Percentiles rank a stretch among this genome's conserved stretches.
Evolutionary conservation across 2,329 filamentous ascomycete species (phyloP).

Genomic region (Chaetomium sp.): DNA sequence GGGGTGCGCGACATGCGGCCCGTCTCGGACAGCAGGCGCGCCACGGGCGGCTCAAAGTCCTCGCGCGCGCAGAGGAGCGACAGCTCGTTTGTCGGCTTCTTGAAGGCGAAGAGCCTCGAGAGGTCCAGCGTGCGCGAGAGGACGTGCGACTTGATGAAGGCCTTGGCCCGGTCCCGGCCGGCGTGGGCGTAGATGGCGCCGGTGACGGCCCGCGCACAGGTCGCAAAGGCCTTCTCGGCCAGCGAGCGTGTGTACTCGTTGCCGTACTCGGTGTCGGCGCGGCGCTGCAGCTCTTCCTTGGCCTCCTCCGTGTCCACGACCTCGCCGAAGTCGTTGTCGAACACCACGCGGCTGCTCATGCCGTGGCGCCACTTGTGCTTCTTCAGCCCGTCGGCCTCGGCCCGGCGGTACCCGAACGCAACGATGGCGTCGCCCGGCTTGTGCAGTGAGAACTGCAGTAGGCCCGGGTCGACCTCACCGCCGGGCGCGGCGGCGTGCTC

Average conservation of each 20-base stretch:
- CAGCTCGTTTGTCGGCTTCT: slow-evolving; percentile 80
- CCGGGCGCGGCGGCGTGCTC: slow-evolving; percentile 85
- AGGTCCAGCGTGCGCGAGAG: slow-evolving; percentile 78
- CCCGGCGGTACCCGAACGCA: slow-evolving; percentile 55
- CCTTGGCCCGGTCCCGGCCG: slow-evolving; percentile 75
- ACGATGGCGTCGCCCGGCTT: slow-evolving; percentile 49
- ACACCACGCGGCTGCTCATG: slow-evolving; percentile 74
- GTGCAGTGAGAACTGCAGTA: slow-evolving; percentile 74
- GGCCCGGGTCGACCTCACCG: slow-evolving; percentile 85
- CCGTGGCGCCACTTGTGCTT: slow-evolving; percentile 65
- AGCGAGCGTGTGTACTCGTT: slow-evolving; percentile 33
- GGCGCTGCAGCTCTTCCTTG: slow-evolving; percentile 18
- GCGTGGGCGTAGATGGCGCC: slow-evolving; percentile 85
- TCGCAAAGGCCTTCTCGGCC: slow-evolving; percentile 51
- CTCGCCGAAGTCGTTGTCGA: slow-evolving; percentile 85
- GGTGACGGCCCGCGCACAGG: slow-evolving; percentile 80
- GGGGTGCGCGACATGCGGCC: slow-evolving; percentile 81
- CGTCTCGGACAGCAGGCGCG: slow-evolving; percentile 86
- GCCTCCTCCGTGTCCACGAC: slow-evolving; percentile 35
- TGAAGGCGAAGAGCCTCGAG: slow-evolving; percentile 78
- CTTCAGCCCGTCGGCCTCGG: slow-evolving; percentile 50
- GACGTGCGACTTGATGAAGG: slow-evolving; percentile 83
- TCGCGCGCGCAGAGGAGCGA: slow-evolving; percentile 82
- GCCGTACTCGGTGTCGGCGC: slow-evolving; percentile 33
- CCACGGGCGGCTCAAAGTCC: slow-evolving; percentile 84